These are phyloP conservation scores for Thelonectria olida DNA, from an alignment of 2,329 filamentous ascomycete genomes.

Conservation along the genomic window DNA sequence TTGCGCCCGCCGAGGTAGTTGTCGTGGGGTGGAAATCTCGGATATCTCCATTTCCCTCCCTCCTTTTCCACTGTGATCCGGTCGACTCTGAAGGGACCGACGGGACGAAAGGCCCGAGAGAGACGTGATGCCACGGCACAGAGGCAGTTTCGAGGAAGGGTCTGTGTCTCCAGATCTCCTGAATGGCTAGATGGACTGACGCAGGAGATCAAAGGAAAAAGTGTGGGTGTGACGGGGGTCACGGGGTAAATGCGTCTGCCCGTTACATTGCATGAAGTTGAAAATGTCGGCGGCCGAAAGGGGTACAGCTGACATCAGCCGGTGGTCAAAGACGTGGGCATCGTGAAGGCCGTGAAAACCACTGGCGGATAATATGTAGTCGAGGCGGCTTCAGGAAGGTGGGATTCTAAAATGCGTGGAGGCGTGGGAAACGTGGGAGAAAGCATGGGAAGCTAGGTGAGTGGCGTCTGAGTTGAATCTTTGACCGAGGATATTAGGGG, in stretches of 20 bases:
- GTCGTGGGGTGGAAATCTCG: slow-evolving; percentile 34
- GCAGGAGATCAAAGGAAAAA: slow-evolving; percentile 21
- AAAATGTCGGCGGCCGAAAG: slow-evolving; percentile 9
- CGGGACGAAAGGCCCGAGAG: slow-evolving; percentile 9
- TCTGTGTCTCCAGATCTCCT: slow-evolving; percentile 13
- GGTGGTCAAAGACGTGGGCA: slow-evolving; percentile 4
- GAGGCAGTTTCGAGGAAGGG: slow-evolving; percentile 20
- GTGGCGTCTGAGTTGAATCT: slow-evolving; percentile 7
- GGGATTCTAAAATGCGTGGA: background rate
- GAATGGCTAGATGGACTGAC: slow-evolving; percentile 20
- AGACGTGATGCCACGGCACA: slow-evolving; percentile 29
- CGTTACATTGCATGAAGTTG: slow-evolving; percentile 13
- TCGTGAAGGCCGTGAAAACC: background rate
- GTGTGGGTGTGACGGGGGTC: slow-evolving; percentile 24
- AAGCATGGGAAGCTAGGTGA: slow-evolving; percentile 13
- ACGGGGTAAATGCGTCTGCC: slow-evolving; percentile 16
- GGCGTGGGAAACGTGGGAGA: slow-evolving; percentile 11
- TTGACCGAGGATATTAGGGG: slow-evolving; percentile 14
- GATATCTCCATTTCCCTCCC: slow-evolving; percentile 18
- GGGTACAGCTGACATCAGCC: slow-evolving; percentile 22
- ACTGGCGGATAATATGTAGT: slow-evolving; percentile 4
- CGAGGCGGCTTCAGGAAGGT: background rate
- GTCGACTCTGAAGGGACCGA: slow-evolving; percentile 26
- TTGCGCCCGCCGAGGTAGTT: slow-evolving; percentile 34
- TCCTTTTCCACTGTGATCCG: slow-evolving; percentile 22